Evolutionary conservation across 164 flowering plant genomes (phyloP), one percentile per base, ranked within the genome.

Genomic region (Dillenia turbinata): DNA sequence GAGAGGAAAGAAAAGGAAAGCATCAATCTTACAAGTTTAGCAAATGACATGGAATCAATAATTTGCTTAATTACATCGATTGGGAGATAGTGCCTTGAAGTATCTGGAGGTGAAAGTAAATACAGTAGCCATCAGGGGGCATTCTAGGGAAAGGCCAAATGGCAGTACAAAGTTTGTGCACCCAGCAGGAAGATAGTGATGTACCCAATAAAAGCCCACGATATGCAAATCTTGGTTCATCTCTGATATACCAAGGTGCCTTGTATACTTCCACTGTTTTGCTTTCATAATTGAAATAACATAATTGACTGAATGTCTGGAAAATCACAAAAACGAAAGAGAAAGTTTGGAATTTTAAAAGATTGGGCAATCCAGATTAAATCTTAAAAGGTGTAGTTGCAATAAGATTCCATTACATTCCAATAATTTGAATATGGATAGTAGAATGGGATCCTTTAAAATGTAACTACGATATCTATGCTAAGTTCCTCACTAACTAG

Each of bases 291-390:
- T 92, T 83, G 79, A 85, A 92, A 15, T 76, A 55, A 76, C 97
- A 95, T 70, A 95, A 74, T 66, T 95, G 99, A 80, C 97, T 90
- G 72, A 92, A 84, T 62, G 97, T 92, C 99, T 95, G 88, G 26
- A 62, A 68, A 62, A 12, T 53, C 15, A 53, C 8, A 53, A 64
- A 13, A n/a, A 56, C 10, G 46, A 24, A 54, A 4, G 0, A 33
- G 7, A 33, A 33, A 33, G 40, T 33, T 33, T 33, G 5, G 40
- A 33, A 33, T 33, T 4, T 33, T 4, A 33, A 33, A 33, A 33
- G 40, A 33, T 33, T 33, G 40, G 7, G 5, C 7, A 33, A 33
- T 33, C 40, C 40, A 33, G 40, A 33, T 33, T 33, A 5, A 33
- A 33, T 33, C 40, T 5, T 33, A 33, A 33, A 33, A 33, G 40